Base-by-base conservation (phyloP, 2,329 filamentous ascomycete genomes). In the Penicillium decumbens region DNA sequence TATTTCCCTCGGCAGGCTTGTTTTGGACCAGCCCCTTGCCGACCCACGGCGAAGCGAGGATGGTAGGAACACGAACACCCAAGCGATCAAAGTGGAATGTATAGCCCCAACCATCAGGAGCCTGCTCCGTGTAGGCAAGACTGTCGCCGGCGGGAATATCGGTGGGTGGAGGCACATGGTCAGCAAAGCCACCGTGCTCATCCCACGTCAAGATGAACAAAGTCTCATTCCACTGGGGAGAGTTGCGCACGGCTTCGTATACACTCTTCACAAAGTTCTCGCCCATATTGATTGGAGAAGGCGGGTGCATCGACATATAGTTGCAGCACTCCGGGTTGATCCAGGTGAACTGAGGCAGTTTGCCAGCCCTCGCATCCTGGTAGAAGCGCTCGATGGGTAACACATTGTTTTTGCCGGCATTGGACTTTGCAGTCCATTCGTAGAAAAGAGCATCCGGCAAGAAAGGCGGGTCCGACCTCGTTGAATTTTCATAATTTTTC, bases 311-410 rank as follows among this genome's bases (percentile, higher is more conserved):
- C 12, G 73, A 76, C 51, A 69, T 79, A 54, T 75, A 75, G 13
- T 67, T 68, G 56, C 78, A 77, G 66, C 78, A 77, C 51, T 75
- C 73, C 3, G 76, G 74, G 57, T 76, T 81, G 63, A 77, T 69
- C 60, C 76, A 78, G 54, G 70, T 73, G 49, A 77, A 74, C 37
- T 67, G 63, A 3, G 74, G 70, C 1, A 78, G 66, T 0, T 62
- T 68, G 13, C 75, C 75, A 4, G 67, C 67, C 6, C 65, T 58
- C 3, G 75, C 75, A 55, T 77, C 75, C 4, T 55, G 53, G 58
- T 73, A 77, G 57, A 77, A 78, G 38, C 71, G 59, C 15, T 69
- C 61, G 5, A 77, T 56, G 2, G 68, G 64, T n/a, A 67, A 58
- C 38, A 72, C 67, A 30, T 68, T 55, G 35, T 46, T 58, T 30